These are phyloP conservation scores for Parafenestella ontariensis DNA, from an alignment of 2,329 filamentous ascomycete species.

Conservation along the genomic window DNA sequence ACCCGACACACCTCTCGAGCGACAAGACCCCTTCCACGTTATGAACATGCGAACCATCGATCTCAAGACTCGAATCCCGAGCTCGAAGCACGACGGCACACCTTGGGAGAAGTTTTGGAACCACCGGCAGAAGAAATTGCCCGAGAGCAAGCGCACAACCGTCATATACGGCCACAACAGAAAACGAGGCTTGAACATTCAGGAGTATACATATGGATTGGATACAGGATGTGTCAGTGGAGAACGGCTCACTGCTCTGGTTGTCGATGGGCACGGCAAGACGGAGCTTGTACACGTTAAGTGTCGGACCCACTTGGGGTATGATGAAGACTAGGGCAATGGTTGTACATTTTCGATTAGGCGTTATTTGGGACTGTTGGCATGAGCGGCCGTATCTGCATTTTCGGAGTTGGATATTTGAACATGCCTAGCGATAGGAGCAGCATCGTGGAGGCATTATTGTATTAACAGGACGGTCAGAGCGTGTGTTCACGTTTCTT, in stretches of 20 bases:
- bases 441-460: no score
- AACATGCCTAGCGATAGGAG: no score
- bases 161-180: constrained; percentile 78
- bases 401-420: no score
- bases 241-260: constrained; percentile 75
- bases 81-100: constrained; percentile 60
- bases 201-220: constrained; percentile 79
- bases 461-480: no score
- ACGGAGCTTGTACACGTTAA: constrained; percentile 47
- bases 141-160: constrained; percentile 54
- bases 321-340: constrained; percentile 22
- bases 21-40: constrained; percentile 78
- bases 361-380: no score
- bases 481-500: no score
- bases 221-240: constrained; percentile 85
- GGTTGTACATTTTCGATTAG: constrained; percentile 3
- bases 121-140: constrained; percentile 38
- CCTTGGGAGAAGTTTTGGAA: constrained; percentile 73
- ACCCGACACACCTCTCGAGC: constrained; percentile 72
- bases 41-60: constrained; percentile 93
- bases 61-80: constrained; percentile 65
- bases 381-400: no score
- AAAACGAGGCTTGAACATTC: constrained; percentile 70
- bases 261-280: constrained; percentile 66
- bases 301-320: constrained; percentile 42